Percentiles rank a stretch among this genome's conserved stretches.
phyloP scores from a whole-genome alignment of 441 rosid species.

The Omphalea diandra region DNA sequence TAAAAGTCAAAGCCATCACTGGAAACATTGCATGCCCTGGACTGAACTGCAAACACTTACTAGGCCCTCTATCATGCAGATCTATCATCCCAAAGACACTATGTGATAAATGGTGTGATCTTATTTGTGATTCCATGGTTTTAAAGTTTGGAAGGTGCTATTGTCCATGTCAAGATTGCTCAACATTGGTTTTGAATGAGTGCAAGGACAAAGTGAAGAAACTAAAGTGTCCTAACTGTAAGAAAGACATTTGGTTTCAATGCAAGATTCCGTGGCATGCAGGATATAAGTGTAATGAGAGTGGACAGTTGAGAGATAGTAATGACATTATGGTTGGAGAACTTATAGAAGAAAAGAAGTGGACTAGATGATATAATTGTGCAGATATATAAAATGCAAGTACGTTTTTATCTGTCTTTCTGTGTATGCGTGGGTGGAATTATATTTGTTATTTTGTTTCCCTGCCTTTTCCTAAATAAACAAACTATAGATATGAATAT shows the following conservation, averaged over 20 bases:
- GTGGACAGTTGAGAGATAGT: constrained; percentile 7
- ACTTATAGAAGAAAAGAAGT: constrained; percentile 13
- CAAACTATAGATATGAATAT: neutral
- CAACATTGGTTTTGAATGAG: constrained; percentile 22
- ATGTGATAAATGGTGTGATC: constrained; percentile 23
- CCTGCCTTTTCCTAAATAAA: neutral
- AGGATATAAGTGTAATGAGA: constrained; percentile 23
- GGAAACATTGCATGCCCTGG: constrained; percentile 19
- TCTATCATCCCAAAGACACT: constrained; percentile 7
- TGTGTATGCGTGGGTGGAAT: neutral
- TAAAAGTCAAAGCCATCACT: constrained; percentile 1
- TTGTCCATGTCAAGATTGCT: constrained; percentile 23
- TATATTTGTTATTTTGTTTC: neutral
- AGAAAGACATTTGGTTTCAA: constrained; percentile 21
- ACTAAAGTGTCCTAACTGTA: constrained; percentile 22
- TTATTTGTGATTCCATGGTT: constrained; percentile 8
- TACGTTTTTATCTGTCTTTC: neutral
- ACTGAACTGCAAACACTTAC: neutral
- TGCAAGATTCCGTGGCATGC: constrained; percentile 29
- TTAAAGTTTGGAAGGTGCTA: constrained; percentile 16
- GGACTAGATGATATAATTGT: neutral
- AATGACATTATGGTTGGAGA: constrained; percentile 23
- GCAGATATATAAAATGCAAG: constrained; percentile 26
- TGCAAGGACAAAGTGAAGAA: constrained; percentile 18
- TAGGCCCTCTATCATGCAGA: constrained; percentile 18